These are phyloP conservation scores for Thuidium tamariscinum DNA, from an alignment of 225 moss, liverwort and hornwort species.

Conservation along the genomic window DNA sequence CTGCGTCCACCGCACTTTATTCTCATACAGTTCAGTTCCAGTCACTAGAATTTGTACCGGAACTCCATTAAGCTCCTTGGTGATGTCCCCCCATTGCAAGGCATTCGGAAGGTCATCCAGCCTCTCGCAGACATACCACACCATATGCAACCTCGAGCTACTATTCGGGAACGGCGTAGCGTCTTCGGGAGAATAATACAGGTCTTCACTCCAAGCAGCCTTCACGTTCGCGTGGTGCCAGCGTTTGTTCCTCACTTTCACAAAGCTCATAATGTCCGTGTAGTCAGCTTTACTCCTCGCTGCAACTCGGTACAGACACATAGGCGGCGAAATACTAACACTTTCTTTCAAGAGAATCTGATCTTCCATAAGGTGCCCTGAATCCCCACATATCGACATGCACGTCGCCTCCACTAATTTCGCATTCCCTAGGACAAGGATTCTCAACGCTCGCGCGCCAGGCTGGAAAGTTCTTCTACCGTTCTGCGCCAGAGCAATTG, in stretches of 20 bases:
- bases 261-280: background rate
- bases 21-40: background rate
- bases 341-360: background rate
- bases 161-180: background rate
- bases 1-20: accelerated
- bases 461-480: background rate
- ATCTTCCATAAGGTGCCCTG: too few species aligned
- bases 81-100: background rate
- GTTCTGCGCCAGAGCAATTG: background rate
- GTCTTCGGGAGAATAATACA: background rate
- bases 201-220: background rate
- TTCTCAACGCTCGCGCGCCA: background rate
- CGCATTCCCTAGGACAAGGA: background rate
- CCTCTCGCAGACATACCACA: background rate
- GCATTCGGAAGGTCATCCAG: background rate
- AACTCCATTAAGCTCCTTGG: background rate
- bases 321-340: background rate
- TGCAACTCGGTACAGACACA: background rate
- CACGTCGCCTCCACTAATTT: background rate
- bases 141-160: background rate
- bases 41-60: background rate
- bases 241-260: background rate
- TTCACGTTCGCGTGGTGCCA: background rate
- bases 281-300: background rate
- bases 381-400: background rate